Base-by-base conservation (phyloP, 2,329 filamentous ascomycete species). In the Botrytis hyacinthi region DNA sequence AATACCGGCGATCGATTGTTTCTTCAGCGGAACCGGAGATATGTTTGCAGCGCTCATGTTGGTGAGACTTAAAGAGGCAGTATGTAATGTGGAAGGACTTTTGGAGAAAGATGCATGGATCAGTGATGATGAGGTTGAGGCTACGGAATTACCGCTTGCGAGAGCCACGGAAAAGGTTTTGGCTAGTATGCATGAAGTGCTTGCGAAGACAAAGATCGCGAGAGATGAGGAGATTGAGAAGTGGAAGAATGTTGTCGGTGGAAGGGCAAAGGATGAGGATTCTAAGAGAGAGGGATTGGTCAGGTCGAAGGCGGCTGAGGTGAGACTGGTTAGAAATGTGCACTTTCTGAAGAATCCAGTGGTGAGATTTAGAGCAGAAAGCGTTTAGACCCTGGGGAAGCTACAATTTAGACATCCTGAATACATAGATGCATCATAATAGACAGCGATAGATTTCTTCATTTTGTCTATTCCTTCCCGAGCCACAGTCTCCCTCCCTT, bases 11-110 rank as follows among this genome's bases (percentile, higher is more conserved):
- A 91, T 98, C 74, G 93, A 97, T 80, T 93, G 94, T 83, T 97
- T 96, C 86, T 99, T 98, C 83, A 94, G 92, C 78, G 96, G 96
- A 59, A 98, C 97, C 0, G 96, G 96, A 65, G 96, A 99, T 84
- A 98, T 99, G 95, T 98, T 99, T 81, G 95, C 94, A 44, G 95
- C 95, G 12, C 87, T 99, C 63, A 94, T 94, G 80, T 90, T 97
- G 1, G 93, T 93, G 59, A 90, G 95, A 44, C 90, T 99, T 80
- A 91, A 95, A 73, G 93, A 98, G 84, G 94, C 93, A 40, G 92
- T 93, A 1, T 83, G 85, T 70, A 83, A 83, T 4, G 84, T 73
- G 1, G 76, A 80, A 29, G 81, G 81, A 4, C 83, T 97, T 6
- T 82, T 85, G 26, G 81, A 84, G 12, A 87, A 83, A 3, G 82